Percentiles rank a stretch among this genome's conserved stretches.
These are phyloP conservation scores for Exophiala sp. DNA, from an alignment of 2,329 filamentous ascomycete genomes.

Conservation along the genomic window DNA sequence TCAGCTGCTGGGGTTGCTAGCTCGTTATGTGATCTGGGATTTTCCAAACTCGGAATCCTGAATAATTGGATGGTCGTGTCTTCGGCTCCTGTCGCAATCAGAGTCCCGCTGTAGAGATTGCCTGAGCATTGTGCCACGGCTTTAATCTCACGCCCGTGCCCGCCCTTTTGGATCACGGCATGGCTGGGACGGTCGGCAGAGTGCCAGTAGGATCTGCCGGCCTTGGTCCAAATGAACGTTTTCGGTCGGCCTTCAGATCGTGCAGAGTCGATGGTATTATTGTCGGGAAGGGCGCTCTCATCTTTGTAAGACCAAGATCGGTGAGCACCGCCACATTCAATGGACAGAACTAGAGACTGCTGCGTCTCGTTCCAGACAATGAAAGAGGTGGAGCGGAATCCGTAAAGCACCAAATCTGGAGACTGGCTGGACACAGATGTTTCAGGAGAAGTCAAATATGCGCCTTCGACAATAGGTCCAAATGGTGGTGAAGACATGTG, in stretches of 20 bases:
- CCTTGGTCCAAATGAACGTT: constrained; percentile 69
- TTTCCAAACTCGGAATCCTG: constrained; percentile 22
- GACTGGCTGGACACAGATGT: not conserved
- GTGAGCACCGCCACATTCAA: constrained; percentile 81
- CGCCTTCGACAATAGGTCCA: constrained; percentile 68
- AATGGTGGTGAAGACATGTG: constrained; percentile 67
- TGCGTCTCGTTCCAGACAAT: constrained; percentile 71
- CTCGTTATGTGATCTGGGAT: not conserved
- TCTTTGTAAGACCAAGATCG: constrained; percentile 62
- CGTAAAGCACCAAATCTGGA: constrained; percentile 62
- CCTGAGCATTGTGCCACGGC: constrained; percentile 45
- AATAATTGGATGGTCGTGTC: constrained; percentile 71
- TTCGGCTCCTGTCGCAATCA: constrained; percentile 64
- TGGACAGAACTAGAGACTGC: constrained; percentile 61
- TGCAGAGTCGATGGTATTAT: not conserved
- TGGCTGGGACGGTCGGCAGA: constrained; percentile 40
- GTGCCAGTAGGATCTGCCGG: constrained; percentile 49
- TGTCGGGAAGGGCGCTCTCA: constrained; percentile 23
- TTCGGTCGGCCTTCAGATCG: not conserved
- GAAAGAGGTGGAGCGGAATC: constrained; percentile 74
- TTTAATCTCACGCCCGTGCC: constrained; percentile 84
- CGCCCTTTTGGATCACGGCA: constrained; percentile 57
- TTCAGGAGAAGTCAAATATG: constrained; percentile 50
- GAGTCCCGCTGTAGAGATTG: constrained; percentile 17
- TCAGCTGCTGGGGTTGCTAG: not conserved